Base-by-base conservation (phyloP, 139 green algal genomes). In the Chlamydomonas asymmetrica region DNA sequence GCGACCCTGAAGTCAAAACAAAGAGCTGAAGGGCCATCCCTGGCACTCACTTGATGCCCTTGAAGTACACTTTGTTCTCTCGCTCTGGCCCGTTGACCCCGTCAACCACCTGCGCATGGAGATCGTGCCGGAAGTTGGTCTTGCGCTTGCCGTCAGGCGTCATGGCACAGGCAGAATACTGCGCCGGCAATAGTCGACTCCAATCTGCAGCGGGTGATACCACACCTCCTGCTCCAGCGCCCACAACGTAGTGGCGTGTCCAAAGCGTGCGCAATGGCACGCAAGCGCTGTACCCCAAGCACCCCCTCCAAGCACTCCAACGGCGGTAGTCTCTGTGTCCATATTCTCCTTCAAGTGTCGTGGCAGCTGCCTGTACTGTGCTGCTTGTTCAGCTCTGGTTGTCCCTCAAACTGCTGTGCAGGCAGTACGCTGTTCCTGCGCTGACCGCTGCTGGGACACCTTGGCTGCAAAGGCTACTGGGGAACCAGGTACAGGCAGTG, bases 241-340 rank as follows among this genome's bases (percentile, higher is more conserved):
- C 89, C 89, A 97, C 18, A 96, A 25, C 35, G 86, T 60, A 0
- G 84, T 87, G 43, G 87, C 67, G 48, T 96, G 92, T 1, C 91
- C 90, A 75, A 88, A 91, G 38, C 86, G 70, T 4, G 85, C 88
- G 23, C 66, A 84, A 39, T 95, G 91, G 20, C 66, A 50, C 37
- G 77, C 83, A 56, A 97, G 76, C 29, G 91, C 88, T 8, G 92
- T 97, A 29, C 92, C 92, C 89, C 89, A 97, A 8, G 92, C 90
- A 43, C 92, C 92, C 3, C 83, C 90, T 62, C 91, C 92, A 27
- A 95, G 69, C 8, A 94, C 89, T 4, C 81, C 85, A 23, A 93
- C 71, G n/a, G n/a, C n/a, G n/a, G n/a, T n/a, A n/a, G n/a, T n/a
- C n/a, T n/a, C n/a, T n/a, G n/a, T n/a, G n/a, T n/a, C n/a, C n/a